phyloP scores from a whole-genome alignment of 2,329 filamentous ascomycete genomes.

The Penicillium vulpinum region DNA sequence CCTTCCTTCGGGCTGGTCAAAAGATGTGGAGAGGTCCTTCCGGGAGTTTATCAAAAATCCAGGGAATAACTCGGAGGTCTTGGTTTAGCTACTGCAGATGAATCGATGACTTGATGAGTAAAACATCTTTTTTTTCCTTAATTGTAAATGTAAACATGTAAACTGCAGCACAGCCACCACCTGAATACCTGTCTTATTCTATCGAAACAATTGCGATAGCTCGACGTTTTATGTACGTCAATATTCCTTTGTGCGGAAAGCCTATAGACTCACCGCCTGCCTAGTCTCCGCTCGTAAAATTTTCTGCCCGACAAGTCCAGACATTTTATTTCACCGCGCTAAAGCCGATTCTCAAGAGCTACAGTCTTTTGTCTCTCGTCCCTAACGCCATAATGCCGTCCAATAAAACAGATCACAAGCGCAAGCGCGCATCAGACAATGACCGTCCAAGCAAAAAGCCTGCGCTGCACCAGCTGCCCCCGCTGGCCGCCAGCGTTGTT shows the following conservation, averaged over 20 bases:
- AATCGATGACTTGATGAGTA: constrained; percentile 28
- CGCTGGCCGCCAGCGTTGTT: constrained; percentile 48
- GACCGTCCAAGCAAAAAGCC: constrained; percentile 52
- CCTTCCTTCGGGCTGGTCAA: constrained; percentile 18
- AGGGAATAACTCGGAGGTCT: constrained; percentile 26
- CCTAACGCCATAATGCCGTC: constrained; percentile 31
- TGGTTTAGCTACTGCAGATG: constrained; percentile 29
- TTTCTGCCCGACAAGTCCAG: constrained; percentile 25
- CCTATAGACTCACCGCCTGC: constrained; percentile 25
- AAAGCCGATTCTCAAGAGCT: constrained; percentile 10
- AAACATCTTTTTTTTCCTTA: neutral
- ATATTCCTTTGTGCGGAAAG: constrained; percentile 20
- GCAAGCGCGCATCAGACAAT: constrained; percentile 50
- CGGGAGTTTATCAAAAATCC: constrained; percentile 38
- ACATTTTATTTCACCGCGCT: constrained; percentile 23
- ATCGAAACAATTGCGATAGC: no score
- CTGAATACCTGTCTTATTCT: neutral
- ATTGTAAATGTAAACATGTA: constrained; percentile 1
- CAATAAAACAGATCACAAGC: constrained; percentile 49
- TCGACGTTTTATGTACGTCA: neutral
- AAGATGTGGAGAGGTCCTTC: constrained; percentile 39
- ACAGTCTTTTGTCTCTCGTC: constrained; percentile 3
- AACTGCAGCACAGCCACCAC: neutral
- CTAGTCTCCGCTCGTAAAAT: constrained; percentile 22
- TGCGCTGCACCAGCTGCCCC: constrained; percentile 40